These are phyloP conservation scores for Solanum lignicaule DNA, from an alignment of 257 asterid genomes.

Conservation along the genomic window DNA sequence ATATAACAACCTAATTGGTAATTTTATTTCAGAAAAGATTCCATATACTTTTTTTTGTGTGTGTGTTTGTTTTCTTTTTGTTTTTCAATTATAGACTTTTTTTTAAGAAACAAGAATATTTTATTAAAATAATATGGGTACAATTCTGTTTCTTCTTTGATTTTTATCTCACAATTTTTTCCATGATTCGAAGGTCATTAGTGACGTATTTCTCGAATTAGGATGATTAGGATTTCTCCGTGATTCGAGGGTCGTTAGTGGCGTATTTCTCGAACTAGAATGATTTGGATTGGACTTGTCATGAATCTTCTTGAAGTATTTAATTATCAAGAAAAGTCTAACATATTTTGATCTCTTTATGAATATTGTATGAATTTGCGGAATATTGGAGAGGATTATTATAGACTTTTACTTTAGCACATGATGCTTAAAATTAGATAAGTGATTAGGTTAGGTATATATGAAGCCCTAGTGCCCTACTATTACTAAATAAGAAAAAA, in stretches of 20 bases:
- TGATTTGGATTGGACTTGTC: no score
- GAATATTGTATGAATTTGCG: background rate
- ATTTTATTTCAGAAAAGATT: background rate
- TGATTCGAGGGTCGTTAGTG: no score
- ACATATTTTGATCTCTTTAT: background rate
- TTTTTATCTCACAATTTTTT: background rate
- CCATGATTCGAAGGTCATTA: no score
- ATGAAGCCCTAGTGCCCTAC: background rate
- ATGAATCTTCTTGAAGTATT: no score
- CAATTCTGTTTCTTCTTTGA: background rate
- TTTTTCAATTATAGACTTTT: background rate
- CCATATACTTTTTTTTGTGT: background rate
- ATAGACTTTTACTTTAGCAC: background rate
- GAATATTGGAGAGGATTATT: background rate
- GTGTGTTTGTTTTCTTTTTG: background rate
- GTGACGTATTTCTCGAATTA: background rate
- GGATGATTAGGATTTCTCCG: no score
- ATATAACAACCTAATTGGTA: background rate
- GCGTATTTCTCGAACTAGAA: background rate
- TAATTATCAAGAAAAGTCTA: background rate
- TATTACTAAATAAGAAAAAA: background rate
- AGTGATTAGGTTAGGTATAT: background rate
- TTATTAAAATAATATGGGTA: no score
- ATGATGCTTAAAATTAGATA: background rate
- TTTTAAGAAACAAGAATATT: background rate